Evolutionary conservation across 306 rosid genomes (phyloP), one percentile per base, ranked within the genome.

Genomic region (Acacia acuminata): DNA sequence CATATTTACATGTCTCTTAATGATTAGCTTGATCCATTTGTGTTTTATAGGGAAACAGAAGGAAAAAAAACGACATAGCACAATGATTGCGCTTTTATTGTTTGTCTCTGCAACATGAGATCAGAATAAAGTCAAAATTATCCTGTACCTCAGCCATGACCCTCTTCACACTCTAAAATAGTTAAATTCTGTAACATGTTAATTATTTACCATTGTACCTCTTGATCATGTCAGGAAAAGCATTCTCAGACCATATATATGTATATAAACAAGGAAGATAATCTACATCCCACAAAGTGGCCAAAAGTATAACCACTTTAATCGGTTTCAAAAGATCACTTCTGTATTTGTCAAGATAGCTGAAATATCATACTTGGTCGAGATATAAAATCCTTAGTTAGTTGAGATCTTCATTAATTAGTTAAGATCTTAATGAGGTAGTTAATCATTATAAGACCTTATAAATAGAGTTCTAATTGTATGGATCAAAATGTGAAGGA

Each of bases 81-180:
- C 55, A 80, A 81, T 76, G 47, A 32, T 76, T 25, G 45, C 64
- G 40, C 61, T 30, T 60, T 76, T 75, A 58, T 66, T 75, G 64
- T 72, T 76, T 45, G 67, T 72, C 80, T 44, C 20, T 51, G 70
- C 40, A 73, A 64, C 66, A 70, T 40, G 32, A 22, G 68, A 61
- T 73, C 42, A 43, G 40, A 78, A 83, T 74, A 53, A 81, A 75
- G 66, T 61, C 53, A 44, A 48, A 34, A 65, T 67, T 27, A 56
- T 79, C 51, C 71, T 76, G 66, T 56, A 53, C 24, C 19, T 15
- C 5, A 7, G 75, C 60, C 74, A 55, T 42, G n/a, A 36, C 24
- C n/a, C 36, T 55, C 20, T 58, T 56, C 56, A 55, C 22, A 19
- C 45, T 25, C 10, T 47, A 8, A n/a, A 76, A 77, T 24, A 50